Evolutionary conservation across 169 alveolate species (phyloP), one percentile per base, ranked within the genome.

Genomic region (Eimeria nieschulzi): DNA sequence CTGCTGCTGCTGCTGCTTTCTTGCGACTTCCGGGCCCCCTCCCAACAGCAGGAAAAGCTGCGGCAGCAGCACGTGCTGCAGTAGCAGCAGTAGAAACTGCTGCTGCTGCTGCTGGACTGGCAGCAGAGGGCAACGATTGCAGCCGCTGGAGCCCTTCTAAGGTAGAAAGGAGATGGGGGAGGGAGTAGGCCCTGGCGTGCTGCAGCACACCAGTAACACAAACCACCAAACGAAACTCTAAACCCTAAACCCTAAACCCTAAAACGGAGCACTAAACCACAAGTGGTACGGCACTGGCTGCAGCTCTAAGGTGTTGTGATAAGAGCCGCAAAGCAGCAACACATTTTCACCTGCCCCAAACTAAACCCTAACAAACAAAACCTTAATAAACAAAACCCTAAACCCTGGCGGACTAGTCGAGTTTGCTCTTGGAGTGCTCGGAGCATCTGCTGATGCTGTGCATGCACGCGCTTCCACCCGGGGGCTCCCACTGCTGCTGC

Each of bases 31-130:
- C 64, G 1, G 54, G 51, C 39, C 33, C 61, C 9, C 56, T 51
- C 19, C 39, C 54, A 80, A 21, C 88, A 17, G 76, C 76, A 39
- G 76, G 61, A 15, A 80, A 61, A 0, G 88, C 88, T 15, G 63
- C 88, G 1, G 75, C 54, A 26, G 23, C 88, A 33, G 88, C 88
- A 17, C 25, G 13, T 59, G 76, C 63, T 80, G 72, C 88, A 59
- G 88, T 51, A 25, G 88, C 72, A 59, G 88, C 88, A 59, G 88
- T 51, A 9, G 88, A 80, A 12, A 61, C 39, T 61, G 88, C 88
- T 61, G 76, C 88, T 80, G 88, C 61, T 39, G 88, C 88, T 26
- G 88, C 88, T 56, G 88, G 88, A n/a, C 64, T 56, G 33, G 90
- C 78, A 19, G 78, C 90, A 25, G 90, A 82, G n/a, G 90, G 90